Evolutionary conservation across 768 basidiomycete species (phyloP).

Genomic region (Amanita jacksonii): DNA sequence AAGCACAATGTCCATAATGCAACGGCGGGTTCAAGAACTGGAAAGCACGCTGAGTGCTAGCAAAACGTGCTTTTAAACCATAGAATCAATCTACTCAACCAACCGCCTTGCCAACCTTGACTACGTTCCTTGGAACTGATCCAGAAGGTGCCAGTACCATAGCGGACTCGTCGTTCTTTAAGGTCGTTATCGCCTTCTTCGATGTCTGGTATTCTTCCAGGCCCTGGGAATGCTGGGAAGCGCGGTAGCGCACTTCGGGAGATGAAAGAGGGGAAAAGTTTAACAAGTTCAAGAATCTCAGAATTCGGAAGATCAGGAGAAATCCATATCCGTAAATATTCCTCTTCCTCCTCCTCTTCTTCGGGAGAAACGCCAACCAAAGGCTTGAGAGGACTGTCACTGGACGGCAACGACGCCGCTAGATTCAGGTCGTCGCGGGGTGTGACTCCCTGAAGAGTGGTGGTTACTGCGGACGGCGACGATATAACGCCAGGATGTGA

Average conservation of each 20-base stretch:
- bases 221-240: constrained; percentile 41
- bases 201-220: constrained; percentile 40
- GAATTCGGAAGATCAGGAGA: constrained; percentile 71
- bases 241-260: constrained; percentile 62
- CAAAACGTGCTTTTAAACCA: constrained; percentile 81
- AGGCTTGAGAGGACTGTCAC: constrained; percentile 24
- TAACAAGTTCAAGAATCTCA: constrained; percentile 59
- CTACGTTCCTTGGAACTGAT: constrained; percentile 50
- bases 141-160: constrained; percentile 85
- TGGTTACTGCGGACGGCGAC: constrained; percentile 36
- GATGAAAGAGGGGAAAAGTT: constrained; percentile 72
- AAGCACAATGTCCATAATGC: background rate
- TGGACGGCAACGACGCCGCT: constrained; percentile 26
- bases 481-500: constrained; percentile 48
- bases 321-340: constrained; percentile 68
- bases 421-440: constrained; percentile 28
- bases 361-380: constrained; percentile 14
- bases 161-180: constrained; percentile 49
- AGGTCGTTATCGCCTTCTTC: constrained; percentile 60
- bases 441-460: constrained; percentile 22
- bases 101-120: constrained; percentile 63
- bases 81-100: constrained; percentile 68
- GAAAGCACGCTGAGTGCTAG: constrained; percentile 26
- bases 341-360: constrained; percentile 20
- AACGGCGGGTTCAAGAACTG: background rate